Evolutionary conservation across 2,329 filamentous ascomycete species (phyloP).

Genomic region (Colletotrichum plurivorum): DNA sequence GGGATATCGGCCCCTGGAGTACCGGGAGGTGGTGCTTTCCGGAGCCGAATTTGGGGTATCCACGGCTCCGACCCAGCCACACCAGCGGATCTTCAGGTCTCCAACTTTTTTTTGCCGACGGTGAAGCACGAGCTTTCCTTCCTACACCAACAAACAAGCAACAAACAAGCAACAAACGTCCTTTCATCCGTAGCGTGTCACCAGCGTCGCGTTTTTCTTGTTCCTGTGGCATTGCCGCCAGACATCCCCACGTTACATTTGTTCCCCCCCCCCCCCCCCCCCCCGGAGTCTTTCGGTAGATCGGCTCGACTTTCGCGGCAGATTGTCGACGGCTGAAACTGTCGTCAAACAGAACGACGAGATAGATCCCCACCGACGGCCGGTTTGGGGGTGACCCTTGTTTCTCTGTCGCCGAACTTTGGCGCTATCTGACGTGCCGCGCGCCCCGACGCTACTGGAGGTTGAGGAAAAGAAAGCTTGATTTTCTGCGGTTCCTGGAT

Average conservation of each 20-base stretch:
- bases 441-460: not conserved
- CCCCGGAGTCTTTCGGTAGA: slow-evolving; percentile 6
- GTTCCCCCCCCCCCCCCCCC: not conserved
- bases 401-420: not conserved
- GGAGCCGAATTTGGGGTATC: slow-evolving; percentile 33
- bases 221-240: not conserved
- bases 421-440: not conserved
- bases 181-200: not conserved
- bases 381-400: slow-evolving; percentile 9
- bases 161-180: not conserved
- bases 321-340: slow-evolving; percentile 33
- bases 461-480: not conserved
- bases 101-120: slow-evolving; percentile 6
- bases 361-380: not conserved
- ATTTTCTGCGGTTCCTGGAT: not conserved
- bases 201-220: not conserved
- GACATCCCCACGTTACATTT: not conserved
- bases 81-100: slow-evolving; percentile 1
- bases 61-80: slow-evolving; percentile 36
- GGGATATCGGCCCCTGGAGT: slow-evolving; percentile 25
- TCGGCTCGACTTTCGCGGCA: slow-evolving; percentile 26
- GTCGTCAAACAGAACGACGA: slow-evolving; percentile 34
- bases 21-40: slow-evolving; percentile 11
- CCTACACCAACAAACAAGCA: not conserved
- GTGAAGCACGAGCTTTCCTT: not conserved